phyloP scores from a whole-genome alignment of 2,329 filamentous ascomycete species.

The Phialophora expanda region DNA sequence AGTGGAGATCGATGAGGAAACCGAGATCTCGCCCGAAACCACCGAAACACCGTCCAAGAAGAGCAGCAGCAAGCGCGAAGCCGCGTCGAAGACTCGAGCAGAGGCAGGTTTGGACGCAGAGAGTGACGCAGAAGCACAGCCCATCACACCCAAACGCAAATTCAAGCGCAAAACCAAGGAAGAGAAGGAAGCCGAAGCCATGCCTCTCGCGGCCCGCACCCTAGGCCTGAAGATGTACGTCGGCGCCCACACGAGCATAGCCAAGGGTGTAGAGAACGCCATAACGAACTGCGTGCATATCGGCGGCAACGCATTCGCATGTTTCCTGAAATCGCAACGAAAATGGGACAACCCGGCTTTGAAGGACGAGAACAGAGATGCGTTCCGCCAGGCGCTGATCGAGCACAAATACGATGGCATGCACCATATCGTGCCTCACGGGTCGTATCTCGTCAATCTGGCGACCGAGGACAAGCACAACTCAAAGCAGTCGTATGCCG shows the following conservation, averaged over 20 bases:
- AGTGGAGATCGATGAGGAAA: constrained; percentile 21
- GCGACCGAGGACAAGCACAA: constrained; percentile 81
- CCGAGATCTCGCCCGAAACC: constrained; percentile 8
- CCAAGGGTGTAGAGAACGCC: constrained; percentile 92
- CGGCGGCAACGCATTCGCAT: constrained; percentile 86
- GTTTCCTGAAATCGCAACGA: constrained; percentile 94
- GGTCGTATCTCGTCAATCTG: constrained; percentile 94
- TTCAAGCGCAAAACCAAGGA: constrained; percentile 62
- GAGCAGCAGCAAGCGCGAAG: background rate
- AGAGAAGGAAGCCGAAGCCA: constrained; percentile 60
- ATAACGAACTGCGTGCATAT: constrained; percentile 78
- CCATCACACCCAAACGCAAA: constrained; percentile 32
- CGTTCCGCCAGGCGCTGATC: constrained; percentile 72
- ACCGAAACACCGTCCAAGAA: constrained; percentile 6
- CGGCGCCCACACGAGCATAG: constrained; percentile 88
- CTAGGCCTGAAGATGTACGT: constrained; percentile 78
- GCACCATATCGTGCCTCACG: constrained; percentile 82
- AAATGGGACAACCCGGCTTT: constrained; percentile 90
- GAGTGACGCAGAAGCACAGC: constrained; percentile 5
- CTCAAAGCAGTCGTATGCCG: constrained; percentile 80
- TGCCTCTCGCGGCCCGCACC: constrained; percentile 73
- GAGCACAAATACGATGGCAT: constrained; percentile 73
- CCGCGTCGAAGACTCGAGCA: constrained; percentile 4
- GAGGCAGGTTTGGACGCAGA: constrained; percentile 11
- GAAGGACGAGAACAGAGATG: constrained; percentile 66